Conservation (phyloP, 352 stramenopile species). For the Thraustotheca clavata region DNA sequence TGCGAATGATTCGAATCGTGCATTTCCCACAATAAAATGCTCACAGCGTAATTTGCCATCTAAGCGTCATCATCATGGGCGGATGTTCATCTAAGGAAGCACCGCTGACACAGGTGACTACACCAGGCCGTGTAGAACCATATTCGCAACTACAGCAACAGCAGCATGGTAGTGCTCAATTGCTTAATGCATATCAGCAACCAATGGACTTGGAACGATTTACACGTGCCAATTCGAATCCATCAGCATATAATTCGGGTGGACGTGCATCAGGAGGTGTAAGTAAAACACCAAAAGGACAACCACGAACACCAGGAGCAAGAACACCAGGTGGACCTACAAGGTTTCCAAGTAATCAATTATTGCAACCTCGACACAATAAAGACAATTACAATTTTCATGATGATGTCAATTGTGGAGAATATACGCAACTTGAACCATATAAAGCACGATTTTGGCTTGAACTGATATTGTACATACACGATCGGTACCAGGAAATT, state of each 20-base stretch:
- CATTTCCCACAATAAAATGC: too few species aligned
- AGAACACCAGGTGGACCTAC: background rate
- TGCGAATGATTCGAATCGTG: too few species aligned
- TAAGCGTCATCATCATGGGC: conserved; percentile 1
- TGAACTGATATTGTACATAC: conserved; percentile 22
- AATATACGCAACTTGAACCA: conserved; percentile 12
- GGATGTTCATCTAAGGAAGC: background rate
- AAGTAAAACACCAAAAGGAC: too few species aligned
- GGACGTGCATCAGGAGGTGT: too few species aligned
- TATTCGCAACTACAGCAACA: background rate
- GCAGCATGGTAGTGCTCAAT: too few species aligned
- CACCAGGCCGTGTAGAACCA: background rate
- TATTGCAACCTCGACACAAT: background rate
- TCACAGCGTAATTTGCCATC: too few species aligned
- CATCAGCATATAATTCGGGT: background rate
- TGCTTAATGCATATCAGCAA: too few species aligned
- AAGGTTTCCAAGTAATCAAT: background rate
- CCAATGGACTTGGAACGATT: background rate
- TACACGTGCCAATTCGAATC: background rate
- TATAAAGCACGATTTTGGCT: conserved; percentile 14
- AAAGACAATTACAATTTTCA: background rate
- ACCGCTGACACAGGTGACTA: background rate
- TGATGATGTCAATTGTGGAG: conserved; percentile 21
- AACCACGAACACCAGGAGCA: background rate
- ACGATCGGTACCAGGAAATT: conserved; percentile 12